Percentiles rank a stretch among this genome's conserved stretches.
These are phyloP conservation scores for Aspergillus aculeatinus DNA, from an alignment of 2,329 filamentous ascomycete species.

Conservation along the genomic window DNA sequence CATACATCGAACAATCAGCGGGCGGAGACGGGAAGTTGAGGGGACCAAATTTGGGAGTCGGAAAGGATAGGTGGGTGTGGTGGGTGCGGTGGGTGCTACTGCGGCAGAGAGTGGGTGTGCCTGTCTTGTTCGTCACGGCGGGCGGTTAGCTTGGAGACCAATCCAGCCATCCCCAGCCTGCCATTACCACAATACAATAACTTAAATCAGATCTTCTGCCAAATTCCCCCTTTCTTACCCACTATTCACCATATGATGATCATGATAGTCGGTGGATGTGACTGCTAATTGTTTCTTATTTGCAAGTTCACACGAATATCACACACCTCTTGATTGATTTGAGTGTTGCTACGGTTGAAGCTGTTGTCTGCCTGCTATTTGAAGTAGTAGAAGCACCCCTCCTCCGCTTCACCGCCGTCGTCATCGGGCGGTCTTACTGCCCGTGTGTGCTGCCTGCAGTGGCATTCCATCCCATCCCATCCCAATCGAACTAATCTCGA, in stretches of 20 bases:
- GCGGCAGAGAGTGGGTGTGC: no score
- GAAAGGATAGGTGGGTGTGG: no score
- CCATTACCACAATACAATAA: not conserved
- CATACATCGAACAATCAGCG: not conserved
- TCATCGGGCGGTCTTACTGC: not conserved
- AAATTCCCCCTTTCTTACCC: no score
- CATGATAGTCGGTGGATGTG: no score
- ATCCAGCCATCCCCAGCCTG: not conserved
- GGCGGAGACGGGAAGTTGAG: not conserved
- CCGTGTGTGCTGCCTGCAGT: not conserved
- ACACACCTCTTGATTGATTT: no score
- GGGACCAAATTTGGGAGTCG: not conserved
- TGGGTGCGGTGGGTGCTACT: no score
- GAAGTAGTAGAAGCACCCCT: no score
- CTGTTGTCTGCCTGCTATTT: no score
- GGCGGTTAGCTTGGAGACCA: not conserved
- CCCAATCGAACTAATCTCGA: not conserved
- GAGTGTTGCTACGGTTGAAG: no score
- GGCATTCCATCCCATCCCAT: constrained; percentile 12
- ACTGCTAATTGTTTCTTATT: no score
- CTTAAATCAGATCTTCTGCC: not conserved
- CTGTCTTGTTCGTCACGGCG: not conserved
- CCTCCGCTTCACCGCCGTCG: not conserved
- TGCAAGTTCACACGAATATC: no score
- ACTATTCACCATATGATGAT: no score